Evolutionary conservation across 108 stramenopile species (phyloP).

Genomic region (Aurantiochytrium sp.): DNA sequence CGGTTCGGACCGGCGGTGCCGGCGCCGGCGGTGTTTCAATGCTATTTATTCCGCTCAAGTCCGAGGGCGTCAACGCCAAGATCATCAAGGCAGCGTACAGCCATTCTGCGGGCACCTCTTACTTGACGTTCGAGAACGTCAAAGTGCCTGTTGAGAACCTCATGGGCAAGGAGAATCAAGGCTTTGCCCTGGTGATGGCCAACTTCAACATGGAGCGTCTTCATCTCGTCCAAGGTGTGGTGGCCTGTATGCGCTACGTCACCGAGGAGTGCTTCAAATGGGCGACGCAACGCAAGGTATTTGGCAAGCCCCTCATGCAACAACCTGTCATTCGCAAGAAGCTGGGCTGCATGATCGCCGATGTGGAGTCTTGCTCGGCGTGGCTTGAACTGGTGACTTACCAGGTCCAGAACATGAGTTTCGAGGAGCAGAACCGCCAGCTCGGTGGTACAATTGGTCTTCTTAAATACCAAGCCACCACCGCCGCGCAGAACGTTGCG

Average conservation of each 20-base stretch:
- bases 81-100: constrained; percentile 9
- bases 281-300: constrained; percentile 2
- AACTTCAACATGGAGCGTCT: background rate
- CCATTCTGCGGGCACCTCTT: background rate
- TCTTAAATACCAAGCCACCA: background rate
- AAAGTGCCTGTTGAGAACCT: constrained; percentile 6
- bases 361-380: background rate
- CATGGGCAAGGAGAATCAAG: background rate
- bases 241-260: background rate
- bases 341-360: background rate
- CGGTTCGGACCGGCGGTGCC: background rate
- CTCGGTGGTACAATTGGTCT: background rate
- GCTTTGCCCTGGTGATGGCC: constrained; percentile 13
- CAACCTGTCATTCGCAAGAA: constrained; percentile 13
- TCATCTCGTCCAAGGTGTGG: background rate
- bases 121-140: constrained; percentile 13
- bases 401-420: background rate
- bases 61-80: background rate
- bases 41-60: background rate
- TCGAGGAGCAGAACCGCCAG: background rate
- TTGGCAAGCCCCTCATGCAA: background rate
- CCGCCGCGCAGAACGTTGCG: background rate
- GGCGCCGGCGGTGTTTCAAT: constrained; percentile 12
- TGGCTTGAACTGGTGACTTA: background rate
- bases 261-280: constrained; percentile 14